Percentiles rank a stretch among this genome's conserved stretches.
phyloP scores from a whole-genome alignment of 352 stramenopile genomes.

The Pythium pectinolyticum region DNA sequence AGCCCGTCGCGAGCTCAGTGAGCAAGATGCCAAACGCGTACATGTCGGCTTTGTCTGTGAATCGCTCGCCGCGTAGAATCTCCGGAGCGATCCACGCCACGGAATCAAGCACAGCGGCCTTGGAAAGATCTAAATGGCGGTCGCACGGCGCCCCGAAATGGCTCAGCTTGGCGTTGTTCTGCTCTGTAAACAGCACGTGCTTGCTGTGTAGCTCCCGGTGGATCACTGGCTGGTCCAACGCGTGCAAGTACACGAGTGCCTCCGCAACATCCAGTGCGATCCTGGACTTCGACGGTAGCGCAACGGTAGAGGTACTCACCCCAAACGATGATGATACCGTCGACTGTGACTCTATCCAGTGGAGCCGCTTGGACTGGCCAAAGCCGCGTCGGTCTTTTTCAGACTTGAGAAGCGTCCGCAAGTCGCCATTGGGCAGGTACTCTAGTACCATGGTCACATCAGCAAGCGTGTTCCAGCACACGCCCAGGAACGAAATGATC shows the following conservation, averaged over 20 bases:
- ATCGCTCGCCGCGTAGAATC: slow-evolving; percentile 81
- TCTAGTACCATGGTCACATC: slow-evolving; percentile 76
- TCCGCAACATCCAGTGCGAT: slow-evolving; percentile 82
- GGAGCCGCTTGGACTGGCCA: slow-evolving; percentile 47
- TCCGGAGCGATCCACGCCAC: slow-evolving; percentile 85
- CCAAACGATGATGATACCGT: slow-evolving; percentile 19
- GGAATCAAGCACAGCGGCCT: slow-evolving; percentile 73
- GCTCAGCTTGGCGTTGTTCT: slow-evolving; percentile 75
- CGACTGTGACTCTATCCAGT: slow-evolving; percentile 16
- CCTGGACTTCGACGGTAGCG: slow-evolving; percentile 32
- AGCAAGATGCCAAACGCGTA: slow-evolving; percentile 86
- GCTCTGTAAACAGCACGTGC: slow-evolving; percentile 74
- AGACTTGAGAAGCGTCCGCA: slow-evolving; percentile 55
- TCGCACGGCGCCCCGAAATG: slow-evolving; percentile 83
- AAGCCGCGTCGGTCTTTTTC: slow-evolving; percentile 50
- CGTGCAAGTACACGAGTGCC: slow-evolving; percentile 84
- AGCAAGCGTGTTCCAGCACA: slow-evolving; percentile 61
- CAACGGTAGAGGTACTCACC: slow-evolving; percentile 4
- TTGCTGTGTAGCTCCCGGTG: slow-evolving; percentile 86
- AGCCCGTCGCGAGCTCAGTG: slow-evolving; percentile 68
- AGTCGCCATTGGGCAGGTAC: slow-evolving; percentile 70
- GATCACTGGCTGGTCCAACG: slow-evolving; percentile 60
- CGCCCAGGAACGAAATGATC: slow-evolving; percentile 66
- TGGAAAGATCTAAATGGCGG: slow-evolving; percentile 58
- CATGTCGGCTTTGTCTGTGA: slow-evolving; percentile 84